Base-by-base conservation (phyloP, 768 basidiomycete genomes). In the Lactarius psammicola region DNA sequence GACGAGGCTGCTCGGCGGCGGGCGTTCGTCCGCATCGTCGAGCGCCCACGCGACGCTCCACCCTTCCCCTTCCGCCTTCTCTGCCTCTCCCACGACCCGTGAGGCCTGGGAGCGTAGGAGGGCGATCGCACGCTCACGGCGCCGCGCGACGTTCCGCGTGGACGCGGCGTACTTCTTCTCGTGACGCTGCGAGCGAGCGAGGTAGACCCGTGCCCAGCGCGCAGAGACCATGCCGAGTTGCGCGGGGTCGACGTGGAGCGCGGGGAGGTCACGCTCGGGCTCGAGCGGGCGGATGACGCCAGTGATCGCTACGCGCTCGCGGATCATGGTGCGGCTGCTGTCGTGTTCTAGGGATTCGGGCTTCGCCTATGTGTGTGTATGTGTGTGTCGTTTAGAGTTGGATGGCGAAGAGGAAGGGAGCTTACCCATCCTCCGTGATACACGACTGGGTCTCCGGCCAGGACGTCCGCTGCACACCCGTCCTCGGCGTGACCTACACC, bases 1-100 rank as follows among this genome's bases (percentile, higher is more conserved):
- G 33, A 92, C 91, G 70, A 98, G 92, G 62, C 94, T 94, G 71
- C 89, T 92, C 4, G 95, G 92, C 4, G 96, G 96, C 3, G 96
- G 96, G 36, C 81, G 80, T 77, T 97, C 95, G 58, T 84, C 78
- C 11, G 80, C n/a, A 17, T 60, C 85, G 67, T 91, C 88, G 64
- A 94, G 75, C 7, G 88, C 92, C 94, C 90, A 97, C 20, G 87
- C 85, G 88, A 92, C 94, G 34, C 80, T 83, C 88, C 87, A 90
- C 67, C 81, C 82, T 55, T 80, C 85, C 31, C 82, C 44, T 23
- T n/a, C 44, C 20, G 4, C 44, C 20, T 11, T 4, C 44, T 11
- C 44, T 10, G 1, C 9, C n/a, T 46, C n/a, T 9, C n/a, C n/a
- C n/a, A n/a, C n/a, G n/a, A n/a, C n/a, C n/a, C 18, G 36, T 2